Base-by-base conservation (phyloP, 208 protist genomes). In the Trypanosoma melophagium region DNA sequence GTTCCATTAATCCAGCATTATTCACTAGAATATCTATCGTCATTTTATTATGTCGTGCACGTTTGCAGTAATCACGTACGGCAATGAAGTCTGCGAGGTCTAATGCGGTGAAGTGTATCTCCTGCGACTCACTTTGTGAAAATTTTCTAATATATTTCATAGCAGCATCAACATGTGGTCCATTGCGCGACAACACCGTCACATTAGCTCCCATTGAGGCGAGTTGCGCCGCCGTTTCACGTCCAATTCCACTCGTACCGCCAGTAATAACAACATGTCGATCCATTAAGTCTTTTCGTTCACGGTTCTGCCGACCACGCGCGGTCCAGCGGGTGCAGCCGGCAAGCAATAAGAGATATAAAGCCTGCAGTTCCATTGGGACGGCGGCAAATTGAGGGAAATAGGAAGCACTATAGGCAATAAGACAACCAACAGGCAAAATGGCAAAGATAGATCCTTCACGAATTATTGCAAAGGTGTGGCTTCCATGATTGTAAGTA, bases 41-140 rank as follows among this genome's bases (percentile, higher is more conserved):
- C 14, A 66, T 70, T 0, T 61, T 31, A 1, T 72, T 28, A 45
- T 80, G 78, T 5, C 81, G 80, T 25, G 68, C 68, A 12, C 81
- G 78, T 74, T 84, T 86, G 66, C 79, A 83, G 76, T 77, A 90
- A 19, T 94, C 83, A 7, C 84, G 73, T 66, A 94, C 84, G 2
- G 86, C 83, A 56, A 89, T 82, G 31, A 92, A 87, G 69, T 94
- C 86, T 4, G 81, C 45, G 35, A 94, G 76, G 54, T 94, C 80
- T 1, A 94, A 66, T 10, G 81, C 51, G 22, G 84, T 68, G 40
- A 93, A 83, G 2, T 52, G n/a, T 4, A 92, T 76, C 42, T 42
- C 16, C 53, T 87, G 81, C 12, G 24, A 21, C 21, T 64, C 62
- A 19, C 40, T 25, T 7, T 9, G n/a, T 21, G 56, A 42, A 45